Conservation (phyloP, 2,329 filamentous ascomycete species). For the Fusarium bulbicola region DNA sequence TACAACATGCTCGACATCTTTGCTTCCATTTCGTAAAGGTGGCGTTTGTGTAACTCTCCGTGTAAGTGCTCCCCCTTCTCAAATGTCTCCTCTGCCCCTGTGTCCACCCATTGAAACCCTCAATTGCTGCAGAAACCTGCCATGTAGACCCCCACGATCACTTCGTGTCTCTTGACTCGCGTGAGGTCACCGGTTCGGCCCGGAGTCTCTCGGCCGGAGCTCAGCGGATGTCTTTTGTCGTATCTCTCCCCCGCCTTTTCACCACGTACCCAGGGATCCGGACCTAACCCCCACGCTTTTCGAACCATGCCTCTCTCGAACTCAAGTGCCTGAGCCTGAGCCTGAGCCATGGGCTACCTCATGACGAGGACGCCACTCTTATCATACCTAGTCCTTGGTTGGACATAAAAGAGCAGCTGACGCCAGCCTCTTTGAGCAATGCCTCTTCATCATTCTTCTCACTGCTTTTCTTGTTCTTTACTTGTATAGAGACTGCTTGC, state of each 20-base stretch:
- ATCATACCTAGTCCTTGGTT: conserved; percentile 1
- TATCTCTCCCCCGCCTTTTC: conserved; percentile 12
- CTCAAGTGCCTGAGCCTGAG: conserved; percentile 17
- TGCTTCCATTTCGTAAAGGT: background rate
- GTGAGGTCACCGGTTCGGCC: conserved; percentile 31
- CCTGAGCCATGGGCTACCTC: conserved; percentile 25
- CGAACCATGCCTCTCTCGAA: conserved; percentile 12
- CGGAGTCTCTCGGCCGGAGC: conserved; percentile 41
- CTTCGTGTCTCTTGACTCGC: conserved; percentile 11
- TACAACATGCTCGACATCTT: conserved; percentile 18
- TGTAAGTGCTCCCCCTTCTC: conserved; percentile 6
- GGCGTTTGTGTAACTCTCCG: conserved; percentile 7
- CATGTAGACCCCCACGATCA: conserved; percentile 1
- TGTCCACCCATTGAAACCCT: background rate
- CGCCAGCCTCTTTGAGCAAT: conserved; percentile 18
- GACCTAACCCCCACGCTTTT: conserved; percentile 38
- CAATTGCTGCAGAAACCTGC: background rate
- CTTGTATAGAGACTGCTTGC: conserved; percentile 5
- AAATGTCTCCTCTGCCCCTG: background rate
- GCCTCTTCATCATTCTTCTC: background rate
- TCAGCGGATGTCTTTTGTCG: conserved; percentile 20
- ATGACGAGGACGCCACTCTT: conserved; percentile 36
- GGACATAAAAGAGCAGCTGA: conserved; percentile 42
- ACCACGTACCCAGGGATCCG: conserved; percentile 21
- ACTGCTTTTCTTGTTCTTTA: background rate